Evolutionary conservation across 2,329 filamentous ascomycete genomes (phyloP).

Genomic region (Neofusicoccum parvum): DNA sequence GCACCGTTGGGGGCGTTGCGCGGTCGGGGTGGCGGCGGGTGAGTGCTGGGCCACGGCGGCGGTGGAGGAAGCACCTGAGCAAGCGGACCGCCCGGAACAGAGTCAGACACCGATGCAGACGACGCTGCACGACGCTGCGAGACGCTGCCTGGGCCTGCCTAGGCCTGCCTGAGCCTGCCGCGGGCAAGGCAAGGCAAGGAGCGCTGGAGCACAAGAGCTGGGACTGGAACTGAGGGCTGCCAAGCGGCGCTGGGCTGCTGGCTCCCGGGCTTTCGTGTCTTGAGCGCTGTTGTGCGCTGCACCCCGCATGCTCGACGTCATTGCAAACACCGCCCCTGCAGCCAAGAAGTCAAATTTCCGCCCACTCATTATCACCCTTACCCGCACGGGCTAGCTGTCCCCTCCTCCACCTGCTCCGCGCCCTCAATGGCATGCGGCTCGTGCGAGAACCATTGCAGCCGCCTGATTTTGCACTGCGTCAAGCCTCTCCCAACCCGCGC

Average conservation of each 20-base stretch:
- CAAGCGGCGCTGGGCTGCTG: too few relatives aligned
- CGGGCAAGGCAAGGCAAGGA: too few relatives aligned
- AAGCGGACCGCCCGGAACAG: too few relatives aligned
- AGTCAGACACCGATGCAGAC: too few relatives aligned
- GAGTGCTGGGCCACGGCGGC: not conserved
- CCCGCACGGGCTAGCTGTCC: not conserved
- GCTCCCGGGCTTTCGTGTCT: too few relatives aligned
- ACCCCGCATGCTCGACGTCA: constrained; percentile 15
- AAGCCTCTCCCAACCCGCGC: not conserved
- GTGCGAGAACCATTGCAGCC: not conserved
- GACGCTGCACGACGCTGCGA: too few relatives aligned
- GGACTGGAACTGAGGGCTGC: too few relatives aligned
- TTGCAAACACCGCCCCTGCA: not conserved
- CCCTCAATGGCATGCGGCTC: constrained; percentile 10
- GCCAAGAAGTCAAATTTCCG: constrained; percentile 3
- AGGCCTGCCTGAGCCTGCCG: too few relatives aligned
- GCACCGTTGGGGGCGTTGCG: not conserved
- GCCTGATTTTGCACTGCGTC: too few relatives aligned
- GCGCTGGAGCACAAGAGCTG: too few relatives aligned
- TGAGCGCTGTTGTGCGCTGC: not conserved
- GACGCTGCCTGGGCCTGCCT: too few relatives aligned
- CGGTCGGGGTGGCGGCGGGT: not conserved
- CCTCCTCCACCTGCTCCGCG: not conserved
- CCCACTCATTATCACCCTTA: not conserved
- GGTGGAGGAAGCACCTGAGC: too few relatives aligned